Conservation (phyloP, 805 yeast species). For the Myxozyma vanderwaltii region DNA sequence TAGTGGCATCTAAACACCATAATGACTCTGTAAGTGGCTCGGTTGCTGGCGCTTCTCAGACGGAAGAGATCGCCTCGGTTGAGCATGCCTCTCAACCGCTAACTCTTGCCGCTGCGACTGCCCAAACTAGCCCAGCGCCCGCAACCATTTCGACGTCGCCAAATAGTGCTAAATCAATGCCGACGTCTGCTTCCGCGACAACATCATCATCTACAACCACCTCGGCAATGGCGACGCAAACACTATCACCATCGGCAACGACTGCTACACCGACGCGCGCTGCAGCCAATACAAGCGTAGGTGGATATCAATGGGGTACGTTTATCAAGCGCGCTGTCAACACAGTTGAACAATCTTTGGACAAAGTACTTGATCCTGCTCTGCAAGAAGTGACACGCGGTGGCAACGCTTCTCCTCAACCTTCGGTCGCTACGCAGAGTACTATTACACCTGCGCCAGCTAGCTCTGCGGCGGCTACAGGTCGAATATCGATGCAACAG, state of each 20-base stretch:
- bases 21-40: too few relatives aligned
- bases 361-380: slow-evolving; percentile 42
- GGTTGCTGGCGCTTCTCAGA: too few relatives aligned
- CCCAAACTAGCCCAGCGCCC: too few relatives aligned
- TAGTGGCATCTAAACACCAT: too few relatives aligned
- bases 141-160: too few relatives aligned
- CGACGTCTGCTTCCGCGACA: not conserved
- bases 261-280: not conserved
- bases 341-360: slow-evolving; percentile 47
- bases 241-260: not conserved
- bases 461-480: slow-evolving; percentile 40
- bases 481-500: slow-evolving; percentile 70
- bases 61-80: too few relatives aligned
- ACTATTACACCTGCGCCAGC: not conserved
- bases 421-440: not conserved
- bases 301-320: slow-evolving; percentile 36
- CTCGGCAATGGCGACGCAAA: not conserved
- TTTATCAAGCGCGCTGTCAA: slow-evolving; percentile 48
- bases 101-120: too few relatives aligned
- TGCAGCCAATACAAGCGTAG: not conserved
- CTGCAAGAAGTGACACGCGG: slow-evolving; percentile 6
- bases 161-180: not conserved
- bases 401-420: not conserved
- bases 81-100: too few relatives aligned
- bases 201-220: not conserved